A percentile compares a stretch with the other conserved stretches of the same genome.
These are phyloP conservation scores for Achlya hypogyna DNA, from an alignment of 352 stramenopile genomes.

Conservation along the genomic window DNA sequence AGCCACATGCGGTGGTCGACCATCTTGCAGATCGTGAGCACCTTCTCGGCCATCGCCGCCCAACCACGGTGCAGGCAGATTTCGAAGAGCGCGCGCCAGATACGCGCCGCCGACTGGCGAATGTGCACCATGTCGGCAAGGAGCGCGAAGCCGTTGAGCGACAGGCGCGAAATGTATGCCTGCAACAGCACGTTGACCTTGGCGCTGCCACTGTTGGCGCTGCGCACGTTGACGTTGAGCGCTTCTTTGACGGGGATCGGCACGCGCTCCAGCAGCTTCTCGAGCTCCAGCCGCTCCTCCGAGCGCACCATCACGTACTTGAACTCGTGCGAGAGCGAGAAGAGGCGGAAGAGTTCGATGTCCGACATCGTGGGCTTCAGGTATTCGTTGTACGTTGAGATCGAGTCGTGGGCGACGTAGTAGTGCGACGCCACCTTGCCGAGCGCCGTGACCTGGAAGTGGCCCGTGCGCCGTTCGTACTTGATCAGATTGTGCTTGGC, in stretches of 20 bases:
- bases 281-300: conserved; percentile 98
- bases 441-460: conserved; percentile 95
- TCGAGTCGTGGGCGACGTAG: conserved; percentile 98
- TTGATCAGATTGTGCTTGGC: conserved; percentile 97
- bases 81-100: conserved; percentile 98
- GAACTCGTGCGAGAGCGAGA: conserved; percentile 99
- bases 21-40: conserved; percentile 98
- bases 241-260: conserved; percentile 98
- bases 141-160: conserved; percentile 97
- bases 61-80: conserved; percentile 95
- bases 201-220: conserved; percentile 62
- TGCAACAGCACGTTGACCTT: conserved; percentile 99
- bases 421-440: conserved; percentile 97
- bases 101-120: conserved; percentile 95
- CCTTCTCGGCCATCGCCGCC: conserved; percentile 91
- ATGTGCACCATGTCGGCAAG: conserved; percentile 99
- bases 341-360: conserved; percentile 98
- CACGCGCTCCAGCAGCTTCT: conserved; percentile 95
- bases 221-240: conserved; percentile 35
- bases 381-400: conserved; percentile 98
- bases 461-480: conserved; percentile 94
- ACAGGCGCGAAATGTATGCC: conserved; percentile 97
- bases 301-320: conserved; percentile 96
- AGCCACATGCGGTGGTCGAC: conserved; percentile 98
- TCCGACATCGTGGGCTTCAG: conserved; percentile 99